Percentiles rank a stretch among this genome's conserved stretches.
phyloP scores from a whole-genome alignment of 441 rosid genomes.

The Sinapis alba region DNA sequence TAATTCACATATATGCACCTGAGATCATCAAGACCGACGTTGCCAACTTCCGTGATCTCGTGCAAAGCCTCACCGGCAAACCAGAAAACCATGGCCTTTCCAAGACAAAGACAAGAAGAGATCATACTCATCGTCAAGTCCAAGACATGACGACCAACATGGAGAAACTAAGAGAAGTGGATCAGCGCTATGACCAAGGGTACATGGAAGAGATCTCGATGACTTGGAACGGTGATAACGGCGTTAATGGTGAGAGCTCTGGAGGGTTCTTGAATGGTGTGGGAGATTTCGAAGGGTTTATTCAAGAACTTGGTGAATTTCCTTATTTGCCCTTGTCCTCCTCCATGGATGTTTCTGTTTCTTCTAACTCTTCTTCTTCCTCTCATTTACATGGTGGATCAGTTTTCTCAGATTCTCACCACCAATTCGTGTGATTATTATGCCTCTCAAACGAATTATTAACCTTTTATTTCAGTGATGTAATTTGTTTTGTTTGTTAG shows the following conservation, averaged over 20 bases:
- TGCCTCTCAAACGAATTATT: neutral
- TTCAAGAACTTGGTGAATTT: slow-evolving; percentile 70
- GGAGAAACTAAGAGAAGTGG: slow-evolving; percentile 7
- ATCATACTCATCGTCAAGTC: neutral
- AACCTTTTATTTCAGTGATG: neutral
- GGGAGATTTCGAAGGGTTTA: slow-evolving; percentile 70
- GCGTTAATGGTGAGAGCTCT: slow-evolving; percentile 37
- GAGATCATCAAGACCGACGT: slow-evolving; percentile 95
- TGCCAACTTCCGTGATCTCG: slow-evolving; percentile 82
- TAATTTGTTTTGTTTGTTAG: slow-evolving; percentile 14
- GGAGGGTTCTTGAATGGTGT: slow-evolving; percentile 59
- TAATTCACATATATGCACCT: slow-evolving; percentile 91
- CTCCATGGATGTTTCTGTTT: slow-evolving; percentile 44
- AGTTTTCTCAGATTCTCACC: slow-evolving; percentile 28
- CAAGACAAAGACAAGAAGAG: slow-evolving; percentile 34
- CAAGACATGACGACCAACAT: slow-evolving; percentile 18
- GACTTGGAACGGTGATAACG: slow-evolving; percentile 34
- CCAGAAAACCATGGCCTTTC: slow-evolving; percentile 25
- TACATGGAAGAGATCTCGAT: slow-evolving; percentile 36
- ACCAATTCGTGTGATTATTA: slow-evolving; percentile 25
- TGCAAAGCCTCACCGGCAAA: slow-evolving; percentile 91
- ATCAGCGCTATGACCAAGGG: slow-evolving; percentile 26
- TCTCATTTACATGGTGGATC: slow-evolving; percentile 33
- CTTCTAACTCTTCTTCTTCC: slow-evolving; percentile 36
- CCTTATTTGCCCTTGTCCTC: slow-evolving; percentile 45